Conservation (phyloP, 495 filamentous ascomycete genomes). For the Endocarpon pusillum region DNA sequence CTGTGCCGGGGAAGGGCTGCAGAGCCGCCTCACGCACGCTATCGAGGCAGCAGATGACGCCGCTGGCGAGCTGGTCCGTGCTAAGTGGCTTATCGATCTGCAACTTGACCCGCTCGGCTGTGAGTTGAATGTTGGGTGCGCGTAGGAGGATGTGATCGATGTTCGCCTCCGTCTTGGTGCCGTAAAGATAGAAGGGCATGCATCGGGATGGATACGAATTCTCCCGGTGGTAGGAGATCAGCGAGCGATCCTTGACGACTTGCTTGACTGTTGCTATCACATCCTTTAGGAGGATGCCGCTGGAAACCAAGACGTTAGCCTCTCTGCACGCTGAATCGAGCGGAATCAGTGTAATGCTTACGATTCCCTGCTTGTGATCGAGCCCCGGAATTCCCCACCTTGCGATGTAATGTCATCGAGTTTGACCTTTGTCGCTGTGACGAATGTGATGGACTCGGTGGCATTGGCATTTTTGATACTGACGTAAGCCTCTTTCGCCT, state of each 20-base stretch:
- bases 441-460: conserved; percentile 6
- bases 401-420: conserved; percentile 6
- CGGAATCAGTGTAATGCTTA: conserved; percentile 1
- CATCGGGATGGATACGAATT: conserved; percentile 13
- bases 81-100: conserved; percentile 3
- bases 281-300: conserved; percentile 1
- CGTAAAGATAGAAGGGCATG: conserved; percentile 32
- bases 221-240: conserved; percentile 18
- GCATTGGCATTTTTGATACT: conserved; percentile 12
- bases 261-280: conserved; percentile 1
- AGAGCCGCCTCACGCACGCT: conserved; percentile 15
- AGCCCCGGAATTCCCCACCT: conserved; percentile 8
- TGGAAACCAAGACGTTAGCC: too few species aligned
- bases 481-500: conserved; percentile 10
- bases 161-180: conserved; percentile 12
- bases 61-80: conserved; percentile 5
- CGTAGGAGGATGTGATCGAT: conserved; percentile 23
- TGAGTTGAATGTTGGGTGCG: conserved; percentile 17
- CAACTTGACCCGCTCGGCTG: conserved; percentile 12
- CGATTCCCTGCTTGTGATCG: conserved; percentile 3
- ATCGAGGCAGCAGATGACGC: conserved; percentile 11
- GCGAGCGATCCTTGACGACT: conserved; percentile 15
- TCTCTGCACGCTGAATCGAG: not conserved
- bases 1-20: conserved; percentile 17
- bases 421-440: conserved; percentile 10